These are phyloP conservation scores for Trametes pubescens DNA, from an alignment of 1,284 basidiomycete species.

Conservation along the genomic window DNA sequence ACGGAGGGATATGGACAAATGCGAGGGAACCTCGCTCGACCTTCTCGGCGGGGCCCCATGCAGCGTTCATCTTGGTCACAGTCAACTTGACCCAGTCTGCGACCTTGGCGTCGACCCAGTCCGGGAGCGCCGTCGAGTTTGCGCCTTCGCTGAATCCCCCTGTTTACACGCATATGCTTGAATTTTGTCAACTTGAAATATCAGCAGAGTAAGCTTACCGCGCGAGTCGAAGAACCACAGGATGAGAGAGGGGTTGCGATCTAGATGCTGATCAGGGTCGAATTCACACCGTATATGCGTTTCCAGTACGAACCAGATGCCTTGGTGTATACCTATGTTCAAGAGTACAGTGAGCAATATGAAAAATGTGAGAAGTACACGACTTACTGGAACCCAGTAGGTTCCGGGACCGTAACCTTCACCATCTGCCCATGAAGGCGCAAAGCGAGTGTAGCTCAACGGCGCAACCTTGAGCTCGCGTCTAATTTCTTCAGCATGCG, in stretches of 20 bases:
- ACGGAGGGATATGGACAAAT: slow-evolving; percentile 73
- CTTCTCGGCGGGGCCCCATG: slow-evolving; percentile 62
- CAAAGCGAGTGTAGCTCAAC: slow-evolving; percentile 66
- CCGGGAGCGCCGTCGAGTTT: slow-evolving; percentile 56
- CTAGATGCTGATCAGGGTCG: slow-evolving; percentile 39
- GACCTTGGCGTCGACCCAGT: slow-evolving; percentile 73
- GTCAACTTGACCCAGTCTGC: slow-evolving; percentile 66
- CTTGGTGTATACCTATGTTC: slow-evolving; percentile 24
- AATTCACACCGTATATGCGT: no score
- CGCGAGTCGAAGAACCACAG: slow-evolving; percentile 81
- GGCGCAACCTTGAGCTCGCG: slow-evolving; percentile 64
- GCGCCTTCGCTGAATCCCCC: slow-evolving; percentile 57
- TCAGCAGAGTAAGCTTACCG: slow-evolving; percentile 45
- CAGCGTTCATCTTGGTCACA: slow-evolving; percentile 57
- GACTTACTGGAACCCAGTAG: slow-evolving; percentile 74
- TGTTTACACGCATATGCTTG: slow-evolving; percentile 28
- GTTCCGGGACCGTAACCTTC: slow-evolving; percentile 63
- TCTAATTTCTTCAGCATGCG: slow-evolving; percentile 64
- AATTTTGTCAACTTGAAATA: background rate
- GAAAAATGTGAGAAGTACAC: background rate
- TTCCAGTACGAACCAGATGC: slow-evolving; percentile 1
- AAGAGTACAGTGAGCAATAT: background rate
- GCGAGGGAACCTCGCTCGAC: slow-evolving; percentile 58
- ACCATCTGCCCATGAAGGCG: slow-evolving; percentile 67
- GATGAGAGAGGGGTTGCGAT: slow-evolving; percentile 57